phyloP scores from a whole-genome alignment of 2,329 filamentous ascomycete species.

The Phialocephala subalpina region DNA sequence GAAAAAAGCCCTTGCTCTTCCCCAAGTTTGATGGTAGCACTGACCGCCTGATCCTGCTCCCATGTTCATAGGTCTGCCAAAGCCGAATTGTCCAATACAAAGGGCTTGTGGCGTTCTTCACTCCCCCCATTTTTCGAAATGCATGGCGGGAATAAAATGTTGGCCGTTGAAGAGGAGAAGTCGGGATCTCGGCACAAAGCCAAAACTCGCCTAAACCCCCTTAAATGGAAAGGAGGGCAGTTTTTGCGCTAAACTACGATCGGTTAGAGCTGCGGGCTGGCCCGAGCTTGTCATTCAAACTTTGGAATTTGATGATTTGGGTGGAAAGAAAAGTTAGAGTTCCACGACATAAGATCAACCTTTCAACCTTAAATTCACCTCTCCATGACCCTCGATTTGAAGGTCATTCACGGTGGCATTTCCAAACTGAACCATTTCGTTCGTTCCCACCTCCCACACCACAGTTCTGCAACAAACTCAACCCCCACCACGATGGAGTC shows the following conservation, averaged over 20 bases:
- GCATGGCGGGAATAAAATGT: constrained; percentile 18
- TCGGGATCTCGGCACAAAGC: constrained; percentile 22
- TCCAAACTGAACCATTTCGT: neutral
- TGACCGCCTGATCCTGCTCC: constrained; percentile 4
- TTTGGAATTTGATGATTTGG: neutral
- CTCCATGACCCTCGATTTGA: neutral
- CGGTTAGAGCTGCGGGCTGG: neutral
- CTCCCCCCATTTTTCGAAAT: constrained; percentile 8
- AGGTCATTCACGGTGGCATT: neutral
- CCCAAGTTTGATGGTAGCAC: neutral
- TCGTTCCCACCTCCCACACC: neutral
- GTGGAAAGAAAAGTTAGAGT: neutral
- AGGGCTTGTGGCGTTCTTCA: neutral
- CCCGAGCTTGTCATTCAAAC: neutral
- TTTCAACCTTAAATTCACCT: no score
- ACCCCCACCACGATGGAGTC: constrained; percentile 49
- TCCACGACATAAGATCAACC: neutral
- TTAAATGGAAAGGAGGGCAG: neutral
- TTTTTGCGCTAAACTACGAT: neutral
- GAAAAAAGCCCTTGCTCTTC: neutral
- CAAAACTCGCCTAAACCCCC: neutral
- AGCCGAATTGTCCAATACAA: neutral
- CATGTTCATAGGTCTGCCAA: neutral
- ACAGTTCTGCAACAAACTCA: constrained; percentile 11
- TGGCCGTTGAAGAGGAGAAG: constrained; percentile 4